Base-by-base conservation (phyloP, 306 rosid genomes). In the Cercis canadensis region DNA sequence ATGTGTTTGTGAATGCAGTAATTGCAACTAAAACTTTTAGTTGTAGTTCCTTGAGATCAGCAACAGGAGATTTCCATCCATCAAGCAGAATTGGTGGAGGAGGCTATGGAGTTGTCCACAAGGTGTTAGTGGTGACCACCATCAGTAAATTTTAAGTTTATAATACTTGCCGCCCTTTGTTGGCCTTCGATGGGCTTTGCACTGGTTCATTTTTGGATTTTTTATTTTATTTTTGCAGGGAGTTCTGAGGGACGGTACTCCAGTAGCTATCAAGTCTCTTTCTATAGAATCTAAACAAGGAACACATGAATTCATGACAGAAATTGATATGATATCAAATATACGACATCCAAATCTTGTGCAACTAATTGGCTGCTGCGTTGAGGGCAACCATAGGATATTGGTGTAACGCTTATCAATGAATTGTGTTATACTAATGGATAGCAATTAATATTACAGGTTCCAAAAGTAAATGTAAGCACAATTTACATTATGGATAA, bases 61-160 rank as follows among this genome's bases (percentile, higher is more conserved):
- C 96, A 11, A 85, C 97, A 0, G 59, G 74, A 57, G 83, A 90
- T 80, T 93, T 93, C 72, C 97, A 90, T 72, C 92, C 90, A 34
- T 88, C 92, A 4, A 74, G 62, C 69, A 88, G 80, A 86, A 84
- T 93, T 45, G 98, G 98, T 29, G 87, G 89, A 41, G 98, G 98
- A 81, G 97, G 98, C 59, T 93, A 87, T 75, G 98, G 98, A 88
- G 87, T 87, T 74, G 98, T 93, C 67, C 51, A 83, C 86, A 88
- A 82, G 89, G 98, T 90, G 73, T 79, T 70, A 72, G 56, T 54
- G 62, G 59, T 68, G 49, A 40, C 21, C 41, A 3, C 32, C 41
- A 17, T 3, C 19, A 15, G 24, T 34, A 11, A 2, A 21, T 51
- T 18, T 51, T 15, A 1, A n/a, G 57, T 15, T 57, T 39, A 62